These are phyloP conservation scores for Breynia disticha DNA, from an alignment of 441 rosid genomes.

Conservation along the genomic window DNA sequence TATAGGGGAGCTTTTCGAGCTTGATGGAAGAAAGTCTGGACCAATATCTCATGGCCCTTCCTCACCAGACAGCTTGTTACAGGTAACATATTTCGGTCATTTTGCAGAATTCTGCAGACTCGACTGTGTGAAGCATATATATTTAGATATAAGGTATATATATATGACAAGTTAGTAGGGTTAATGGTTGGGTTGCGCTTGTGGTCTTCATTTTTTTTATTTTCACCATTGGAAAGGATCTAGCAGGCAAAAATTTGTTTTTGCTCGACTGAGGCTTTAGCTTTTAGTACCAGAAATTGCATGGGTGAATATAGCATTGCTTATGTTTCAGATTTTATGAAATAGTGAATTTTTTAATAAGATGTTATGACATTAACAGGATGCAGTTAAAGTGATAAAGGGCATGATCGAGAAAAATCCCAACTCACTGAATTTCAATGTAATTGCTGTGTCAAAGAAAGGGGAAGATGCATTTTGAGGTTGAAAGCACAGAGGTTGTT, in stretches of 20 bases:
- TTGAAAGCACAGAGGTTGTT: slow-evolving; percentile 5
- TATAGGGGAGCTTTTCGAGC: slow-evolving; percentile 76
- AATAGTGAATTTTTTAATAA: not conserved
- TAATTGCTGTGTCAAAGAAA: slow-evolving; percentile 60
- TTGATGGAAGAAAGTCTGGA: slow-evolving; percentile 80
- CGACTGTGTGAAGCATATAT: not conserved
- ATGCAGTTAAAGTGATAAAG: slow-evolving; percentile 56
- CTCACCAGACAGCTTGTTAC: slow-evolving; percentile 51
- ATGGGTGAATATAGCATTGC: too few relatives aligned
- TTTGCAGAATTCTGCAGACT: not conserved
- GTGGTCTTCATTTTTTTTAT: too few relatives aligned
- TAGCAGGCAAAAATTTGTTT: too few relatives aligned
- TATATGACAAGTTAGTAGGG: too few relatives aligned
- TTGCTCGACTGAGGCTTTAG: too few relatives aligned
- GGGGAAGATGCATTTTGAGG: slow-evolving; percentile 18
- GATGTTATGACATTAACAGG: slow-evolving; percentile 31
- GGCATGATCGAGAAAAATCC: slow-evolving; percentile 74
- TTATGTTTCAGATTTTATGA: too few relatives aligned
- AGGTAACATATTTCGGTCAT: slow-evolving; percentile 32
- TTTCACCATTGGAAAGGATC: too few relatives aligned
- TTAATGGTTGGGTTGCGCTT: too few relatives aligned
- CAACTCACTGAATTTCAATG: slow-evolving; percentile 62
- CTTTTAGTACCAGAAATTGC: too few relatives aligned
- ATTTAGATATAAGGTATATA: not conserved
- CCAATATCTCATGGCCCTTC: slow-evolving; percentile 70